Percentiles rank a stretch among this genome's conserved stretches.
Conservation (phyloP, 139 green algal genomes). For the Chlamydomonas schloesseri region DNA sequence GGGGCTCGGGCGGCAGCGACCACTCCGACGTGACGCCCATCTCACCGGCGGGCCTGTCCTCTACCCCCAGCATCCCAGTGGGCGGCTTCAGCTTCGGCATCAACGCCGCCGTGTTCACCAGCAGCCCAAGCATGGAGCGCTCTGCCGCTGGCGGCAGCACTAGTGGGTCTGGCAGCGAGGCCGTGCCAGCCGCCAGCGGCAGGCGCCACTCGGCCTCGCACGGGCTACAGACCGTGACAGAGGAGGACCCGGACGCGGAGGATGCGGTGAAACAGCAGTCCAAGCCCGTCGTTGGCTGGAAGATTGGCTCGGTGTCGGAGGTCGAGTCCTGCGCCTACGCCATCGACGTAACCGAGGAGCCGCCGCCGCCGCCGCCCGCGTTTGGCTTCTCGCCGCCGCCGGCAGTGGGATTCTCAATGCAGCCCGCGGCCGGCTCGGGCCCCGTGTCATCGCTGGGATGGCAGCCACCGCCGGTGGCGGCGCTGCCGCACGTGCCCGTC, state of each 20-base stretch:
- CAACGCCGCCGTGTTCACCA: conserved; percentile 26
- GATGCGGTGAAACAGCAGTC: neutral
- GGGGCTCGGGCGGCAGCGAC: neutral
- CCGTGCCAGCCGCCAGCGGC: neutral
- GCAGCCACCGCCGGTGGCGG: neutral
- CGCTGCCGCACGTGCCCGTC: neutral
- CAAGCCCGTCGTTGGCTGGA: neutral
- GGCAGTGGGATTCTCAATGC: neutral
- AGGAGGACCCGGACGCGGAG: neutral
- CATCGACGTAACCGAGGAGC: neutral
- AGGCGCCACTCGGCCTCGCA: neutral
- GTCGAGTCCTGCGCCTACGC: neutral
- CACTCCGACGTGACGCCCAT: no score
- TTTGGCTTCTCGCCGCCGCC: neutral
- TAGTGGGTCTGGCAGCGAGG: neutral
- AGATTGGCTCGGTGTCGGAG: neutral
- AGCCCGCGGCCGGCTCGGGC: no score
- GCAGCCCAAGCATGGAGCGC: neutral
- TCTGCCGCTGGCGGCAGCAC: neutral
- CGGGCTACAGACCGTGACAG: neutral
- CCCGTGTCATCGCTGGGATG: neutral
- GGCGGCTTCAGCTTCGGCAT: conserved; percentile 39
- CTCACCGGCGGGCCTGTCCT: neutral
- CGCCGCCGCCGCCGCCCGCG: neutral
- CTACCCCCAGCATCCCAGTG: neutral